These are phyloP conservation scores for Sporothrix phasma DNA, from an alignment of 2,329 filamentous ascomycete species.

Conservation along the genomic window DNA sequence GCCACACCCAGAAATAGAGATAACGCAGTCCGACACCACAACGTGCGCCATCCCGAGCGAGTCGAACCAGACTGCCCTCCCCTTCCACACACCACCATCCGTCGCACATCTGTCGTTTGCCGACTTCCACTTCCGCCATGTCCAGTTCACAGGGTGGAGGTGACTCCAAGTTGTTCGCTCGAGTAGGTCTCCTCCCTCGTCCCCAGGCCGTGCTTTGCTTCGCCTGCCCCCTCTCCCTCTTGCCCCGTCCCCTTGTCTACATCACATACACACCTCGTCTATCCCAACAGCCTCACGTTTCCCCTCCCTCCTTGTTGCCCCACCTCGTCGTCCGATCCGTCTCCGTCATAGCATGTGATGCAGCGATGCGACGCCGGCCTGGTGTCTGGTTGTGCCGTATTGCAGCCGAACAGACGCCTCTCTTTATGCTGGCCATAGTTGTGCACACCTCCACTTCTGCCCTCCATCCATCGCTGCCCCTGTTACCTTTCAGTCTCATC, in stretches of 20 bases:
- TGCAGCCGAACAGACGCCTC: neutral
- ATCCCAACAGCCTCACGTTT: neutral
- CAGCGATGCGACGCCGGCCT: neutral
- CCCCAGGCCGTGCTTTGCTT: neutral
- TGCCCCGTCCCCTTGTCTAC: neutral
- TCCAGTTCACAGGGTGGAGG: conserved; percentile 57
- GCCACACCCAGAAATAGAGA: neutral
- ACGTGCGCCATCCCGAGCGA: neutral
- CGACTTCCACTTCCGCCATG: conserved; percentile 30
- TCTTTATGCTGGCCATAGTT: neutral
- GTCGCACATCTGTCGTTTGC: neutral
- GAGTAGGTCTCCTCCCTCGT: conserved; percentile 47
- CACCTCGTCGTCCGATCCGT: conserved; percentile 7
- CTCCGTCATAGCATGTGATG: conserved; percentile 5
- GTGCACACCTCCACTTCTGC: neutral
- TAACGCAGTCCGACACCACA: neutral
- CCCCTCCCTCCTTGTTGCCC: neutral
- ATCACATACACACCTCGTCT: neutral
- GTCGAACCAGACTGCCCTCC: neutral
- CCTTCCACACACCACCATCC: neutral
- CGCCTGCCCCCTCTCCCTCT: neutral
- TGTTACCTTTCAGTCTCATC: too few species aligned
- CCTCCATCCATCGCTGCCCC: neutral
- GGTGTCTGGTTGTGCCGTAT: neutral
- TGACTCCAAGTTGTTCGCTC: conserved; percentile 98